Base-by-base conservation (phyloP, 441 rosid genomes). In the Manihot esculenta region DNA sequence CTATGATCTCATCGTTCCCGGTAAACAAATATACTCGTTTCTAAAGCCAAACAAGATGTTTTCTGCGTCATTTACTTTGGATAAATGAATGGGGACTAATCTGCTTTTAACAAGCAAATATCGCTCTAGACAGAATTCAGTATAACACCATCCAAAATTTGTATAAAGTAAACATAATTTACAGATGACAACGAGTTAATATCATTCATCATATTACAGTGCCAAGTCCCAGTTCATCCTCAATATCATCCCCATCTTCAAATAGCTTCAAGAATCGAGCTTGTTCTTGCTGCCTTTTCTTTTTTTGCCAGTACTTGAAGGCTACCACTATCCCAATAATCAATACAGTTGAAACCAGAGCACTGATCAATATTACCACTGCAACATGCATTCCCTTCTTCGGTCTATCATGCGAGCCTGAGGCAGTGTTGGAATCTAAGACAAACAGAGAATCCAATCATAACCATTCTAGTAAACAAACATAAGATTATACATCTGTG, bases 251-350 rank as follows among this genome's bases (percentile, higher is more conserved):
- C 20, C 85, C 90, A 35, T 95, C 98, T 71, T 95, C 99, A 77
- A 95, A 95, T 18, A 93, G 84, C 78, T 89, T 87, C 71, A 91
- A 75, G 75, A 95, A 95, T 70, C 90, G 82, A 78, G 98, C 98
- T 81, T 93, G 97, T 72, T 93, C 96, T 75, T 92, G 86, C 69
- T 84, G 83, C 81, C 90, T 86, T 87, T 80, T 93, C 89, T 76
- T 89, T 84, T 83, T 88, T 76, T 86, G 87, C 77, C 97, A 86
- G 76, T 81, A 79, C 76, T 75, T 91, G 72, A 80, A 80, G 14
- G 77, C 79, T 30, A 61, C 84, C 51, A 85, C 67, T 21, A 81
- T 50, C 18, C 83, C 92, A 27, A 88, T 12, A 62, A 88, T 66
- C 68, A 83, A 64, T 33, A 89, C 74, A 41, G 77, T 68, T 47